These are phyloP conservation scores for Ganoderma lucidum DNA, from an alignment of 1,284 basidiomycete genomes.

Conservation along the genomic window DNA sequence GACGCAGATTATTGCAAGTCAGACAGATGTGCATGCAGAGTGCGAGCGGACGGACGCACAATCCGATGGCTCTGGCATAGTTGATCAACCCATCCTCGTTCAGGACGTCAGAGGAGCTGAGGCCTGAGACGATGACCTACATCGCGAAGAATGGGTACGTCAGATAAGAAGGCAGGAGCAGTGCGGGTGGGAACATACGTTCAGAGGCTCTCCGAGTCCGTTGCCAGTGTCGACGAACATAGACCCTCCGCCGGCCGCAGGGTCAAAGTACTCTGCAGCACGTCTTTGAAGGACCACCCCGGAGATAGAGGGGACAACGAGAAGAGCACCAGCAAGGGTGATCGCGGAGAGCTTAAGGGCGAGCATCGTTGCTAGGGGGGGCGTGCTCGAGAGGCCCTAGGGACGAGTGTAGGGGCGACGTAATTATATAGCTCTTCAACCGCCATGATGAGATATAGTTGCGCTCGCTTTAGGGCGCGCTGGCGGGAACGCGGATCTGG, in stretches of 20 bases:
- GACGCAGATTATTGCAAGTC: neutral
- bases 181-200: slow-evolving; percentile 48
- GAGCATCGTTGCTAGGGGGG: slow-evolving; percentile 20
- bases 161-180: slow-evolving; percentile 29
- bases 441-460: slow-evolving; percentile 1
- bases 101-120: slow-evolving; percentile 72
- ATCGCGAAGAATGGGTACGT: slow-evolving; percentile 44
- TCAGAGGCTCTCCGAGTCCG: slow-evolving; percentile 73
- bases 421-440: slow-evolving; percentile 17
- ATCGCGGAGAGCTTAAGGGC: slow-evolving; percentile 18
- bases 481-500: slow-evolving; percentile 4
- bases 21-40: neutral
- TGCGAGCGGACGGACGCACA: slow-evolving; percentile 41
- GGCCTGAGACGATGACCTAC: slow-evolving; percentile 66
- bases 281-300: slow-evolving; percentile 20
- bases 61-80: slow-evolving; percentile 70
- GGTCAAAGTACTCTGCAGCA: slow-evolving; percentile 51
- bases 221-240: slow-evolving; percentile 57
- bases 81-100: slow-evolving; percentile 68
- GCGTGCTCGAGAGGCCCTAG: slow-evolving; percentile 5
- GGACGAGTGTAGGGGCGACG: neutral
- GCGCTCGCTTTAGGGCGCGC: neutral
- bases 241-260: slow-evolving; percentile 56
- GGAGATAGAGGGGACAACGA: slow-evolving; percentile 17
- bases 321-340: slow-evolving; percentile 25